Evolutionary conservation across 2,329 filamentous ascomycete species (phyloP).

Genomic region (Clarireedia monteithiana): DNA sequence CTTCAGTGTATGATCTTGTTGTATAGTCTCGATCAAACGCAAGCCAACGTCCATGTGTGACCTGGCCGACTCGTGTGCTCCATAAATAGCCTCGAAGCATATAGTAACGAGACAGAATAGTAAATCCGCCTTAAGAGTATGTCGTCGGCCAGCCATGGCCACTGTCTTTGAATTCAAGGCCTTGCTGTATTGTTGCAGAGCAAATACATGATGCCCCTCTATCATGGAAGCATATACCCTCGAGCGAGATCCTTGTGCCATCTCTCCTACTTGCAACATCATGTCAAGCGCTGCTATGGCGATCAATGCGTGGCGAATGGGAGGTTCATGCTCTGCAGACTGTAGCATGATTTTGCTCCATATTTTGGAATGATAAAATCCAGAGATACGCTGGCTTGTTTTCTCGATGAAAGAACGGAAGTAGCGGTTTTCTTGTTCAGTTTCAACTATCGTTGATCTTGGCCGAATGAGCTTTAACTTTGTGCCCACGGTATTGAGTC

Average conservation of each 20-base stretch:
- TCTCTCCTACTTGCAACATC: neutral
- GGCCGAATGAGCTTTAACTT: neutral
- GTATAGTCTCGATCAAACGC: neutral
- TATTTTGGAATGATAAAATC: neutral
- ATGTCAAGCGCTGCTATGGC: slow-evolving; percentile 1
- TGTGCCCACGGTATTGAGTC: neutral
- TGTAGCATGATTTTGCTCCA: neutral
- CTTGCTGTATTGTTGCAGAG: neutral
- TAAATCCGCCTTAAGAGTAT: neutral
- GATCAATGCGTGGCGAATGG: neutral
- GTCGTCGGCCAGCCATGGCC: neutral
- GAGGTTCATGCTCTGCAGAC: neutral
- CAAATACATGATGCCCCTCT: neutral
- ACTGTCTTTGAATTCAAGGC: neutral
- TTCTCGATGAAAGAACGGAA: neutral
- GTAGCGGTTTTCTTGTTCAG: neutral
- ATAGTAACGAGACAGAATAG: neutral
- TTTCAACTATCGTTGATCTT: neutral
- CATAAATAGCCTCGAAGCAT: neutral
- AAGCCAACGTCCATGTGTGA: neutral
- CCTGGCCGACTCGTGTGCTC: neutral
- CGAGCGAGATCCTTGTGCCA: neutral
- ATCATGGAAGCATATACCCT: neutral
- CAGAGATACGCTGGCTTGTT: neutral
- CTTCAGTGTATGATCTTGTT: neutral